These are phyloP conservation scores for Picocystis sp. DNA, from an alignment of 163 green algal genomes.

Conservation along the genomic window DNA sequence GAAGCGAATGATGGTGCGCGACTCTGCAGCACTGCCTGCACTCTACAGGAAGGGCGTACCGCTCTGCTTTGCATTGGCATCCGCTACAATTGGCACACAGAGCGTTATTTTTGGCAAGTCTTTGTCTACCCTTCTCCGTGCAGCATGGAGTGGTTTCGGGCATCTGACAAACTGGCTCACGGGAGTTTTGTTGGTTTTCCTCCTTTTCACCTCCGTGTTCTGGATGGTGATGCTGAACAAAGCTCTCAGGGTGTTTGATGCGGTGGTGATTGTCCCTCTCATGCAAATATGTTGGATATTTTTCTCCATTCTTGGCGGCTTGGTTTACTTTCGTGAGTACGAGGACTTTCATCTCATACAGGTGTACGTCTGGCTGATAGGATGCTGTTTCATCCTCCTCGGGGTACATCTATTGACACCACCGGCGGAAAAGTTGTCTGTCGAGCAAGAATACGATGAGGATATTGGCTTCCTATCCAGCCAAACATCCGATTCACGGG, in stretches of 20 bases:
- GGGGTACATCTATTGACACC: too few relatives aligned
- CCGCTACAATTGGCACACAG: constrained; percentile 61
- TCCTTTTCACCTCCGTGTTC: constrained; percentile 30
- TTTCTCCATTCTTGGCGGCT: constrained; percentile 54
- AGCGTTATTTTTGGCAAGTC: constrained; percentile 68
- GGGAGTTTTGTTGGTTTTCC: constrained; percentile 45
- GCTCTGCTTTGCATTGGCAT: constrained; percentile 56
- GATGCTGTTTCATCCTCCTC: too few relatives aligned
- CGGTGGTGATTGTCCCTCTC: constrained; percentile 56
- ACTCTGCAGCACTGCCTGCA: too few relatives aligned
- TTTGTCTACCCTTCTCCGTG: constrained; percentile 58
- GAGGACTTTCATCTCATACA: background rate
- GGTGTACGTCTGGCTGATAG: too few relatives aligned
- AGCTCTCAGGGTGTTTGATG: constrained; percentile 36
- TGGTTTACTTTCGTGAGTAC: constrained; percentile 59
- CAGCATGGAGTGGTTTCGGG: constrained; percentile 44
- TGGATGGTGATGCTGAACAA: constrained; percentile 21
- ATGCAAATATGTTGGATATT: constrained; percentile 76
- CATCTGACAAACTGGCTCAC: constrained; percentile 47
- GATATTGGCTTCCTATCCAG: too few relatives aligned
- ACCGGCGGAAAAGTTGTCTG: too few relatives aligned
- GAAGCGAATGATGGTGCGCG: too few relatives aligned
- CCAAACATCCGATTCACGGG: too few relatives aligned
- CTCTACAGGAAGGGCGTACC: constrained; percentile 6
- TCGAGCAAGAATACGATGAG: too few relatives aligned